Evolutionary conservation across 2,329 filamentous ascomycete species (phyloP), one percentile per base, ranked within the genome.

Genomic region (Ascocoryne sarcoides): DNA sequence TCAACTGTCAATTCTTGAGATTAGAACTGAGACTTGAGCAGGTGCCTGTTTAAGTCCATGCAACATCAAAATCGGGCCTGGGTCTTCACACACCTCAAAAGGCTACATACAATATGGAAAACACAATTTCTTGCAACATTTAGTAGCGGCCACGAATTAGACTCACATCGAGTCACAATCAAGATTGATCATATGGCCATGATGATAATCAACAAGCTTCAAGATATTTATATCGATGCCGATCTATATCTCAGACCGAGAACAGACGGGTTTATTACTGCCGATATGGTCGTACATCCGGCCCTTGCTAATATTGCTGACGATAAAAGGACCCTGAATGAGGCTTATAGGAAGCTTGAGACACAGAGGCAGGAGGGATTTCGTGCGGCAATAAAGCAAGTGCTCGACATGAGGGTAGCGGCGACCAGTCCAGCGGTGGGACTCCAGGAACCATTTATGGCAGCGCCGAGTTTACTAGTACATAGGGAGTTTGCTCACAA

Each of bases 171-270:
- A 29, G 32, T 16, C n/a, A 51, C 49, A 3, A 38, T 53, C 10
- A 29, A 33, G 3, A 47, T 53, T 12, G 48, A 53, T 20, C 46
- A 52, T 21, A 42, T 32, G 15, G 48, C 46, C 16, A 42, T 53
- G 32, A 45, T 52, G 26, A 37, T 52, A 14, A 38, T 52, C 12
- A 49, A 47, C 32, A 48, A 49, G 20, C 44, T 53, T 15, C 40
- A 46, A 31, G 49, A 53, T 36, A 31, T 53, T 8, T 52, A 52
- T 26, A 16, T 43, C 29, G 43, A 49, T 17, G 41, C 39, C 1
- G 49, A 51, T 26, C 36, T 53, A 26, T 42, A 39, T 10, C 16
- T 52, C 5, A 48, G 37, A 4, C n/a, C 17, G 5, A 39, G 44
- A 28, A 40, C 37, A 2, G 48, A 51, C 10, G 49, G 51, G 4